Evolutionary conservation across 2,329 filamentous ascomycete genomes (phyloP), one percentile per base, ranked within the genome.

Genomic region (Colletotrichum melonis): DNA sequence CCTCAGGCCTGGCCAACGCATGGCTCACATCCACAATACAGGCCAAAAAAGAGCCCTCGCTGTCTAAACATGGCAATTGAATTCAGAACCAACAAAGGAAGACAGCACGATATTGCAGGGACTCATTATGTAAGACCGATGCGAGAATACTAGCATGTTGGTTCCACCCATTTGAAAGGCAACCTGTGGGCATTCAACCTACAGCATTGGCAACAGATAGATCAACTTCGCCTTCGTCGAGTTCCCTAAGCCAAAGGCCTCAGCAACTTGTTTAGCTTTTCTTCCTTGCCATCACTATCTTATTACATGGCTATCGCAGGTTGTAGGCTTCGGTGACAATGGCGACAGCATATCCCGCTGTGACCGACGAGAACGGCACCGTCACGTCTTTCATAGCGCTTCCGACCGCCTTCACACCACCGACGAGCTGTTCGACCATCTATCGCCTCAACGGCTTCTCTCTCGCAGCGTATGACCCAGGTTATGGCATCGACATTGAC

Each of bases 301-400:
- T 2, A 24, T 26, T 8, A 28, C 26, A 24, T 55, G 11, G 28
- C 5, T 2, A 54, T 12, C 11, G 2, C 3, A 14, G 3, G 1
- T 32, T 12, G 24, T 9, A 32, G 22, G 24, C 22, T 56, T n/a
- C 6, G 32, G 35, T 49, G 11, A 63, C 26, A 7, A 69, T 69
- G 58, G 28, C 46, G 12, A 59, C 38, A 59, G 58, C 58, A 30
- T 69, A 63, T n/a, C 49, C 66, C 19, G 46, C 66, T 7, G 32
- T 63, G 24, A 63, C 66, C 2, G 16, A 69, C n/a, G 5, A 54
- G 14, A 35, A 59, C 12, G 46, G 58, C 16, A 56, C 49, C 19
- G 59, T 69, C 26, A 69, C 66, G 12, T 69, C 66, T 1, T 57
- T 69, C 49, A 69, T 69, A 32, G 66, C 58, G 19, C 49, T 69